These are phyloP conservation scores for Aspergillus ochraceus DNA, from an alignment of 2,329 filamentous ascomycete genomes.

Conservation along the genomic window DNA sequence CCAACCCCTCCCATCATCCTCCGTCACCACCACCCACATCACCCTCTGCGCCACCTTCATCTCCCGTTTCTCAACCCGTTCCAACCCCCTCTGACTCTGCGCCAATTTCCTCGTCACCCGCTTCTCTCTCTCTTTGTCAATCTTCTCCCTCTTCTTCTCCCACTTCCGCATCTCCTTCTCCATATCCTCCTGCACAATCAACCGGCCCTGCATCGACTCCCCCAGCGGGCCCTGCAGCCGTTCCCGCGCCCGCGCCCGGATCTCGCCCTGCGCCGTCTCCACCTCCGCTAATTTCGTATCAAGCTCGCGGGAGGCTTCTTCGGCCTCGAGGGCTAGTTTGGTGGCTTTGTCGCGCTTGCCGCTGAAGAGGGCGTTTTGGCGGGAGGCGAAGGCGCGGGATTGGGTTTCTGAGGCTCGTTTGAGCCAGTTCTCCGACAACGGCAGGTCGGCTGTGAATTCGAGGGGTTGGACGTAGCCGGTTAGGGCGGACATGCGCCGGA, in stretches of 20 bases:
- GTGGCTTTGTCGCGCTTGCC: slow-evolving; percentile 9
- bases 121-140: slow-evolving; percentile 10
- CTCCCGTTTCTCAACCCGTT: slow-evolving; percentile 12
- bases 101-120: slow-evolving; percentile 6
- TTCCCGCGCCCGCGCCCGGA: slow-evolving; percentile 5
- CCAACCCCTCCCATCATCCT: slow-evolving; percentile 14
- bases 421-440: slow-evolving; percentile 8
- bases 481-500: slow-evolving; percentile 8
- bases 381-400: slow-evolving; percentile 5
- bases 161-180: slow-evolving; percentile 9
- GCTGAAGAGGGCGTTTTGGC: slow-evolving; percentile 7
- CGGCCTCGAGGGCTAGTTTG: slow-evolving; percentile 2
- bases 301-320: slow-evolving; percentile 4
- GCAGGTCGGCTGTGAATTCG: neutral
- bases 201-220: slow-evolving; percentile 8
- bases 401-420: slow-evolving; percentile 7
- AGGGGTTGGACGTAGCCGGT: slow-evolving; percentile 8
- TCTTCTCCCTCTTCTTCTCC: slow-evolving; percentile 5
- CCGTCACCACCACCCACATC: slow-evolving; percentile 16
- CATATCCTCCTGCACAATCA: slow-evolving; percentile 13
- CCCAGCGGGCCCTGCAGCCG: slow-evolving; percentile 11
- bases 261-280: neutral
- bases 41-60: slow-evolving; percentile 11
- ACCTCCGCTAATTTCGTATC: slow-evolving; percentile 10
- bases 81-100: slow-evolving; percentile 6